Percentiles rank a stretch among this genome's conserved stretches.
phyloP scores from a whole-genome alignment of 306 rosid species.

The Inga leiocalycina region DNA sequence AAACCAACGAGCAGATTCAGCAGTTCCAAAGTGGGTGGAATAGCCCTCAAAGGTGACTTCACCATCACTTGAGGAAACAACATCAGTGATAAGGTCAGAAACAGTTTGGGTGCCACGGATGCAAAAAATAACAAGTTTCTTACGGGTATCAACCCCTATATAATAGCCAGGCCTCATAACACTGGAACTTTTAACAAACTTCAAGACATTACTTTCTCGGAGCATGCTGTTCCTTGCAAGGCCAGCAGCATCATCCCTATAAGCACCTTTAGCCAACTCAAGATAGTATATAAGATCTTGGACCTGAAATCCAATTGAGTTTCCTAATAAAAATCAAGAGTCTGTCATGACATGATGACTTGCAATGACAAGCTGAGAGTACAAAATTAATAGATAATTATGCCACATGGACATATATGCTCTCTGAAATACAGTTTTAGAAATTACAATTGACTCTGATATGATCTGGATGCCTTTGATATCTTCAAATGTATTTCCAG shows the following conservation, averaged over 20 bases:
- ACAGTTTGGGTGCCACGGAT: conserved; percentile 94
- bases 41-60: conserved; percentile 87
- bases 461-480: conserved; percentile 68
- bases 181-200: conserved; percentile 75
- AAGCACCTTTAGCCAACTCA: conserved; percentile 86
- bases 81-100: conserved; percentile 88
- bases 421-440: conserved; percentile 34
- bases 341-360: conserved; percentile 1
- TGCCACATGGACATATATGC: conserved; percentile 25
- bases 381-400: conserved; percentile 18
- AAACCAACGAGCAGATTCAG: conserved; percentile 97
- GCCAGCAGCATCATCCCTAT: conserved; percentile 58
- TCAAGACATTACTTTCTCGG: conserved; percentile 79
- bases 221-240: conserved; percentile 89
- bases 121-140: conserved; percentile 79
- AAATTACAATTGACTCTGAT: conserved; percentile 72
- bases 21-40: conserved; percentile 89
- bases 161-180: conserved; percentile 95
- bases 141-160: conserved; percentile 76
- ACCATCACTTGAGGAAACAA: conserved; percentile 69
- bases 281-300: conserved; percentile 82
- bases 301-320: conserved; percentile 63
- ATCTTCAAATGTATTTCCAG: conserved; percentile 64
- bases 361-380: conserved; percentile 8
- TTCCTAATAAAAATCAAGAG: conserved; percentile 35